Evolutionary conservation across 2,329 filamentous ascomycete genomes (phyloP).

Genomic region (Tolypocladium album): DNA sequence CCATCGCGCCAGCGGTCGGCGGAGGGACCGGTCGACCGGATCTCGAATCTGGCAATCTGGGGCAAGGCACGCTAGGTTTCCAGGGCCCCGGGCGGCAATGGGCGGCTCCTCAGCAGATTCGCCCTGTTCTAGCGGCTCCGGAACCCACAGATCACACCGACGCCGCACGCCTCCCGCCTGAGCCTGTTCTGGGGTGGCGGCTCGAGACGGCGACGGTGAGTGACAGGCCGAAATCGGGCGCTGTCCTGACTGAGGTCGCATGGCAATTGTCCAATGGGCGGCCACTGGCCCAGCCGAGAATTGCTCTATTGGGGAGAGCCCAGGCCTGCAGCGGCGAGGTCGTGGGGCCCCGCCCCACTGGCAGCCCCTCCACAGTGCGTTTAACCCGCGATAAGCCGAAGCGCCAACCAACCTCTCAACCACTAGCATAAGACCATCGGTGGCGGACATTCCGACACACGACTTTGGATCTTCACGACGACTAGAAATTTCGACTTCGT

Average conservation of each 20-base stretch:
- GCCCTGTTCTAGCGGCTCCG: background rate
- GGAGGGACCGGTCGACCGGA: background rate
- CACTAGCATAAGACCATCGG: background rate
- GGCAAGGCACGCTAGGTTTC: background rate
- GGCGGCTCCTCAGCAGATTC: background rate
- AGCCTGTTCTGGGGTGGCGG: background rate
- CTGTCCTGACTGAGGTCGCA: background rate
- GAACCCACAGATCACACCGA: background rate
- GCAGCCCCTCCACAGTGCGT: background rate
- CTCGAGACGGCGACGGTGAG: background rate
- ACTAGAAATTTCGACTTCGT: background rate
- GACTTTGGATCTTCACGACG: background rate
- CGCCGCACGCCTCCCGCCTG: background rate
- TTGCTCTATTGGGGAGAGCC: background rate
- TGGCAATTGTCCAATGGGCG: constrained; percentile 2
- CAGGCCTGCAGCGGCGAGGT: background rate
- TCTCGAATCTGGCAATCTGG: background rate
- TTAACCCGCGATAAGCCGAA: constrained; percentile 4
- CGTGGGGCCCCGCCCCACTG: background rate
- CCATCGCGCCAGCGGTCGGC: background rate
- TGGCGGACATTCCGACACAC: background rate
- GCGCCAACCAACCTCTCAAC: background rate
- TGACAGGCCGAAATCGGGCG: background rate
- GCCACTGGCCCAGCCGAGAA: background rate
- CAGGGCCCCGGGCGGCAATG: background rate